Evolutionary conservation across 768 basidiomycete species (phyloP), one percentile per base, ranked within the genome.

Genomic region (Clitopilus passeckerianus): DNA sequence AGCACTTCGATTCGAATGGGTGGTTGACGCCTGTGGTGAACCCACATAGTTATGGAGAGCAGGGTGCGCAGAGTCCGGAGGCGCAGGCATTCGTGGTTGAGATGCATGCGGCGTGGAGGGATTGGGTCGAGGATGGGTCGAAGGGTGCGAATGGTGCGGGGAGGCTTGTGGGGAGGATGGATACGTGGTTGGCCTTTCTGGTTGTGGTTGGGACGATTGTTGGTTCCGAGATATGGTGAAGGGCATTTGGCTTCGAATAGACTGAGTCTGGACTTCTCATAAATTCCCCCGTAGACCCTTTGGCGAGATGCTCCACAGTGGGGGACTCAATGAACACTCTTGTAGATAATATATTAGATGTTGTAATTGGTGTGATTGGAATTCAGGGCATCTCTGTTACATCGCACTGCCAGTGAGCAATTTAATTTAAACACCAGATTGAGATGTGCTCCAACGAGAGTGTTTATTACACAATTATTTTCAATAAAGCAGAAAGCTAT

Each of bases 11-110:
- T 0, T n/a, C 62, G 8, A 73, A 84, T 37, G 87, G 90, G 2
- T 90, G 87, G 85, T 71, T 93, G 23, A 76, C 74, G 5, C 90
- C 90, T 5, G 91, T 93, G 16, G 90, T 90, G 2, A 77, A 95
- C 66, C 93, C 93, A 0, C 69, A 87, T 57, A 68, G 75, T 1
- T 86, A 78, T 65, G 73, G 75, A 0, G 10, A 61, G 1, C 59
- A 81, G 60, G 87, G 89, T 0, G 59, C 70, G 0, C 20, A 82
- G 18, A 90, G 88, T 60, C 82, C 93, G 1, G 93, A 95, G 70
- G 86, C 79, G 0, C 80, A 95, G 73, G 90, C 89, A 6, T 95
- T 95, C 70, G 83, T 90, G 10, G 69, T 95, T 5, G 78, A 86
- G 66, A 77, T 94, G 72, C 78, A 92, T 59, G 81, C 90, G 0